Conservation (phyloP, 192 early-diverging fungal species). For the Dispira simplex region DNA sequence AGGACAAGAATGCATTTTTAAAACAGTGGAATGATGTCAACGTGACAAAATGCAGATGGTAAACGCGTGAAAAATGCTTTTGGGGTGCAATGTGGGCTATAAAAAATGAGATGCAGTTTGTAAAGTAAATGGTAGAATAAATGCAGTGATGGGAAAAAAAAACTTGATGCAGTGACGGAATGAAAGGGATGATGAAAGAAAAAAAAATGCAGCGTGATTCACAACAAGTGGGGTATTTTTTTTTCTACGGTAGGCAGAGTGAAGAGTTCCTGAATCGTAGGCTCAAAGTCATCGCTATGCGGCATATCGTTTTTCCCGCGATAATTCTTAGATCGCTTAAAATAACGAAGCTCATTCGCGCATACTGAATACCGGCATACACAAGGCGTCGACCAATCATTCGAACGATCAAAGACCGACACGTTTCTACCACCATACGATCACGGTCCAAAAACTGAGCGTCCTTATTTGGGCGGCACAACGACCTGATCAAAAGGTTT, state of each 20-base stretch:
- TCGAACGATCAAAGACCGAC: background rate
- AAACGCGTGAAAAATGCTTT: background rate
- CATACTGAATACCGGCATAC: background rate
- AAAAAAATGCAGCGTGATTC: background rate
- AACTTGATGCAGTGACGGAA: background rate
- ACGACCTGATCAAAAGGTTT: conserved; percentile 8
- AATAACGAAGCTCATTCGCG: background rate
- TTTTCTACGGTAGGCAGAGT: background rate
- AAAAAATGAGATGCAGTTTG: background rate
- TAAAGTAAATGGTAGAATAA: background rate
- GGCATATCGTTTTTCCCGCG: background rate
- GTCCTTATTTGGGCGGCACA: conserved; percentile 7
- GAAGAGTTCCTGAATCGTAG: background rate
- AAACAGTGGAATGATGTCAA: background rate
- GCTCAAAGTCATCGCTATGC: background rate
- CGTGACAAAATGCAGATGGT: background rate
- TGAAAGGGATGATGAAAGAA: background rate
- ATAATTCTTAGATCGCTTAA: background rate
- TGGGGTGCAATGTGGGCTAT: background rate
- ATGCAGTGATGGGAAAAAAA: background rate
- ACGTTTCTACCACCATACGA: background rate
- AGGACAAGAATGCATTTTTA: background rate
- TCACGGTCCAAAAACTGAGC: too few relatives aligned
- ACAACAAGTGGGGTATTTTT: background rate
- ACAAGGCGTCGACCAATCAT: background rate